A percentile compares a stretch with the other conserved stretches of the same genome.
Conservation (phyloP, 2,329 filamentous ascomycete species). For the Colletotrichum karsti region DNA sequence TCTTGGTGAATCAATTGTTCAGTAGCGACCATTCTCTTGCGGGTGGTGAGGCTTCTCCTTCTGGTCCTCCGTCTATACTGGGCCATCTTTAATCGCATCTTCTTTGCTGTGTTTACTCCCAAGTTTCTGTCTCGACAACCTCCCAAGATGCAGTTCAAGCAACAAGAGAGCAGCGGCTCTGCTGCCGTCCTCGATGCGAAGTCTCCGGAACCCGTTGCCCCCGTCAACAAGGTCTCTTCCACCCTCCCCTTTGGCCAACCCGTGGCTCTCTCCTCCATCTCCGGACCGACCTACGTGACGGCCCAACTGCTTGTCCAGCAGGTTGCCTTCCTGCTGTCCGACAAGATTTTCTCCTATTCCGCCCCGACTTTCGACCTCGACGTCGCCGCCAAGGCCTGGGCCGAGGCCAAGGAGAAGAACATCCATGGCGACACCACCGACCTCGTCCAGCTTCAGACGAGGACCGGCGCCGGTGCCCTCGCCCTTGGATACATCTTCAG, state of each 20-base stretch:
- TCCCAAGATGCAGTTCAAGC: conserved; percentile 39
- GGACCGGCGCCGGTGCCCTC: conserved; percentile 88
- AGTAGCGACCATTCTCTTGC: conserved; percentile 17
- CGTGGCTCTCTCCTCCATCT: conserved; percentile 69
- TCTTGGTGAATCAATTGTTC: conserved; percentile 15
- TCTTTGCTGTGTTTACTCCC: conserved; percentile 15
- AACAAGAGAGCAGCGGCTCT: conserved; percentile 45
- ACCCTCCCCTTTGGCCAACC: conserved; percentile 66
- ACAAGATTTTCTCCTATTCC: conserved; percentile 98
- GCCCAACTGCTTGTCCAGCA: conserved; percentile 95
- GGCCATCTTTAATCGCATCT: conserved; percentile 12
- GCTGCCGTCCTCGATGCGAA: conserved; percentile 40
- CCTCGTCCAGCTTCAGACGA: conserved; percentile 84
- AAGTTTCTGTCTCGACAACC: not conserved
- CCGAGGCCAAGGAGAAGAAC: conserved; percentile 75
- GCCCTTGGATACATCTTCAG: conserved; percentile 98
- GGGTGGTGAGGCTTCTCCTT: conserved; percentile 12
- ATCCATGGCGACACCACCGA: conserved; percentile 82
- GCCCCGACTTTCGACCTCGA: conserved; percentile 94
- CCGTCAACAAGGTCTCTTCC: conserved; percentile 55
- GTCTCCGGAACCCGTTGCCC: conserved; percentile 37
- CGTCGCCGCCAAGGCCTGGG: conserved; percentile 82
- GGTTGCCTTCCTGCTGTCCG: conserved; percentile 91
- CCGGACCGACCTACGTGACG: conserved; percentile 90
- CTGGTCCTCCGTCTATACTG: conserved; percentile 14